Conservation (phyloP, 1,139 yeast genomes). For the Debaryomycetaceae sp. region DNA sequence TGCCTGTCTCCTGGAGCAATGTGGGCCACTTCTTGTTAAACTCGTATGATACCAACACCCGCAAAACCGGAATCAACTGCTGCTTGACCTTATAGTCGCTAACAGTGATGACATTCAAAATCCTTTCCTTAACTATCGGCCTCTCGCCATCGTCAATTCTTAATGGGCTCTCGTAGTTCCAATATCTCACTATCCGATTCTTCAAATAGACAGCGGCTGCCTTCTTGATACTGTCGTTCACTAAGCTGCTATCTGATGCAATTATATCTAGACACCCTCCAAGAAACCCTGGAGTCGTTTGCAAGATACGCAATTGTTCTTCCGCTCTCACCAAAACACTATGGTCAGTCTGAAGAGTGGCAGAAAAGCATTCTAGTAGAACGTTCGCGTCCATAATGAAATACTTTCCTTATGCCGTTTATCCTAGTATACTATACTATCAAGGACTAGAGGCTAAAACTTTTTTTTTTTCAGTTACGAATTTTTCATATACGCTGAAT, state of each 20-base stretch:
- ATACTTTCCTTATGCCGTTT: not conserved
- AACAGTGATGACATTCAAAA: conserved; percentile 42
- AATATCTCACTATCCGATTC: conserved; percentile 63
- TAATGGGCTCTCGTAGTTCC: conserved; percentile 42
- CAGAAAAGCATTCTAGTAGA: conserved; percentile 74
- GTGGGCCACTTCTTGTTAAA: conserved; percentile 71
- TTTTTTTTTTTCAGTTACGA: not conserved
- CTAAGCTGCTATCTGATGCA: conserved; percentile 39
- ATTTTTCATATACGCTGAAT: not conserved
- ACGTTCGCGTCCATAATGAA: conserved; percentile 59
- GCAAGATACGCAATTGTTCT: conserved; percentile 53
- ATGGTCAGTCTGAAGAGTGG: conserved; percentile 72
- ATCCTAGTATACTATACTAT: not conserved
- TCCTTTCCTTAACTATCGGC: conserved; percentile 61
- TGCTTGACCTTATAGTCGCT: conserved; percentile 48
- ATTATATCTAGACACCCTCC: conserved; percentile 82
- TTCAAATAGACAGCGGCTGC: conserved; percentile 90
- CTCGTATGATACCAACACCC: conserved; percentile 63
- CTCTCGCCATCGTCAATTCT: conserved; percentile 66
- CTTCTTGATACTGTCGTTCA: conserved; percentile 55
- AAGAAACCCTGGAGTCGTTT: conserved; percentile 66
- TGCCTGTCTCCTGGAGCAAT: conserved; percentile 56
- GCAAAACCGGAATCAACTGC: conserved; percentile 70
- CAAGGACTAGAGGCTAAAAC: not conserved
- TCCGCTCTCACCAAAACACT: conserved; percentile 68